Base-by-base conservation (phyloP, 495 filamentous ascomycete genomes). In the Glonium stellatum region DNA sequence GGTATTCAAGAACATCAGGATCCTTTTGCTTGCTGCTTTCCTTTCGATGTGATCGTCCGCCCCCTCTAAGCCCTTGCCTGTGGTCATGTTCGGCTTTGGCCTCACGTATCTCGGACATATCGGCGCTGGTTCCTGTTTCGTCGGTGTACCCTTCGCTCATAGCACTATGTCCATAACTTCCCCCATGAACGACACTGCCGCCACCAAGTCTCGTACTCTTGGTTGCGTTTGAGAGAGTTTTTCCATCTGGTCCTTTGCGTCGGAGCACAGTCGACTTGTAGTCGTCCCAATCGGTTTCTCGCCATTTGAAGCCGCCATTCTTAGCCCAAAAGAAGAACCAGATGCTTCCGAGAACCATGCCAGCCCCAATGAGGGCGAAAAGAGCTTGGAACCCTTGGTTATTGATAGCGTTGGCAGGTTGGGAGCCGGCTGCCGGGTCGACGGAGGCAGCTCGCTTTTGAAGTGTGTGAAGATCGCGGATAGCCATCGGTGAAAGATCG, bases 291-390 rank as follows among this genome's bases (percentile, higher is more conserved):
- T 98, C 93, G 51, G 82, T 78, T 58, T 90, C 76, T 18, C 79
- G 80, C 79, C 88, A 98, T 58, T 85, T 73, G 76, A 97, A 97
- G 1, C 93, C 95, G 65, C 92, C 95, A 69, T 97, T 93, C 74
- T 87, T 90, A 55, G 91, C 90, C 87, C 87, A 95, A 82, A 97
- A 95, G 80, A 97, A 98, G 77, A 97, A 96, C 93, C 93, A 98
- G 62, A 97, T 88, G 21, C 75, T 78, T 0, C 79, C 82, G 21
- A 92, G 60, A 34, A 92, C 90, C 70, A 97, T 87, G 19, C 75
- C 83, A 2, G 82, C 85, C 34, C 89, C 90, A 55, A 97, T 79
- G 27, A 97, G 69, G 9, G 87, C 95, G 67, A 98, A 96, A 4
- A 97, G 77, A 6, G 84, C 84, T 70, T 96, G 84, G 52, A 96